phyloP scores from a whole-genome alignment of 192 early-diverging fungal genomes.

The Coemansia sp. region DNA sequence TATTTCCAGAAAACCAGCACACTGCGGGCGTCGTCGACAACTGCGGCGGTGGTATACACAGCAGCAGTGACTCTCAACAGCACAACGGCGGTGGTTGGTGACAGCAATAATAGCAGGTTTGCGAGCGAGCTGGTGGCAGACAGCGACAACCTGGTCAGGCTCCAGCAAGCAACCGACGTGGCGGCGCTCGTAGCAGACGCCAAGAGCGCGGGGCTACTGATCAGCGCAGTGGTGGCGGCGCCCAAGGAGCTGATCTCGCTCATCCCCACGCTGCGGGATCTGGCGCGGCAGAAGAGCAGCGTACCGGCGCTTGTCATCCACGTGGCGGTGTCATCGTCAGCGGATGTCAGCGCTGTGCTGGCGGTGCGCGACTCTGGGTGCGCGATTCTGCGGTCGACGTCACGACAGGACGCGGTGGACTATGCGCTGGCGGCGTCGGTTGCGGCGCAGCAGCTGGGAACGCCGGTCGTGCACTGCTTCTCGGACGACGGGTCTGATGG shows the following conservation, averaged over 20 bases:
- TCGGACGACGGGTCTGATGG: conserved; percentile 5
- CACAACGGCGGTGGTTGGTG: conserved; percentile 28
- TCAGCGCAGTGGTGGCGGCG: conserved; percentile 23
- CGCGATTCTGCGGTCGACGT: conserved; percentile 73
- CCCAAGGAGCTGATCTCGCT: conserved; percentile 26
- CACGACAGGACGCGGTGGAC: conserved; percentile 82
- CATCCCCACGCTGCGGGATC: conserved; percentile 44
- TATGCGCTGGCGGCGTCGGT: conserved; percentile 80
- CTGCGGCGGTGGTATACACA: conserved; percentile 41
- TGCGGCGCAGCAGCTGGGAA: conserved; percentile 61
- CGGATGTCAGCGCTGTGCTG: conserved; percentile 63
- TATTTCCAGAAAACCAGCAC: conserved; percentile 10
- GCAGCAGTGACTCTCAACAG: conserved; percentile 16
- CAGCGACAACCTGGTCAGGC: conserved; percentile 11
- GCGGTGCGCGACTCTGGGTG: conserved; percentile 79
- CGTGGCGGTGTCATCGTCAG: conserved; percentile 26
- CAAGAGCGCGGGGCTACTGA: neutral
- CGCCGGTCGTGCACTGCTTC: conserved; percentile 72
- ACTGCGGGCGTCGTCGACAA: conserved; percentile 20
- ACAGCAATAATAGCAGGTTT: neutral
- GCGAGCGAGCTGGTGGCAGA: conserved; percentile 12
- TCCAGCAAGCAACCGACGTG: conserved; percentile 26
- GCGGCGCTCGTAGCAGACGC: conserved; percentile 4
- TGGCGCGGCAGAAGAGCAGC: conserved; percentile 23
- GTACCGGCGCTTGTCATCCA: conserved; percentile 35